Base-by-base conservation (phyloP, 2,329 filamentous ascomycete species). In the Furcasterigmium sp. region DNA sequence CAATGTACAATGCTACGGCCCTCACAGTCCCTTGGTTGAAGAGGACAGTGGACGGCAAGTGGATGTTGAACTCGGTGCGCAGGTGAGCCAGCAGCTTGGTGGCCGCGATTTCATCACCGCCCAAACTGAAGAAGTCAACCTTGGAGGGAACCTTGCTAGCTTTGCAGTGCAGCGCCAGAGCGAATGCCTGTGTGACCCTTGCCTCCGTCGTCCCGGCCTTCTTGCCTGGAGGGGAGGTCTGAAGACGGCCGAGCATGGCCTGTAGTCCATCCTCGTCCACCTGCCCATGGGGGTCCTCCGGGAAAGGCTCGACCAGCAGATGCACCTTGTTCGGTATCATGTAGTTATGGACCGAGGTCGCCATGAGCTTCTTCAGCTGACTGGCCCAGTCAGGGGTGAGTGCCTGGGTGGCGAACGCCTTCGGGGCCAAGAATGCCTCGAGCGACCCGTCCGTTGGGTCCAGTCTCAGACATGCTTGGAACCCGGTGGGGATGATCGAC, bases 51-150 rank as follows among this genome's bases (percentile, higher is more conserved):
- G 77, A 73, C 0, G 74, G 69, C 2, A 79, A 56, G 18, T 69
- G 64, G 1, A 74, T 58, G 17, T 63, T 58, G 46, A 78, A 75
- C 39, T 72, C 63, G 21, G 62, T 63, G n/a, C 76, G 68, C 3
- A 80, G 61, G 2, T 62, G 57, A 2, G 75, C 75, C 6, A 77
- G 58, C 1, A 80, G 63, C 26, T 65, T 65, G 3, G 75, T 76
- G 26, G 76, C 76, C 15, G 63, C 64, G 37, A 80, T 62, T 29
- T 72, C 76, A 50, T 79, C 74, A 14, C 76, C 74, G 6, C 75
- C 75, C n/a, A 76, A 60, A 11, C 63, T 62, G 50, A 77, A 77
- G 51, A 78, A 77, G 52, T 76, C 71, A 0, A 69, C 68, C 3
- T 64, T 55, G 1, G 53, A 46, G 1, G 59, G 52, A n/a, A 77